Conservation (phyloP, 192 early-diverging fungal genomes). For the Coemansia sp. region DNA sequence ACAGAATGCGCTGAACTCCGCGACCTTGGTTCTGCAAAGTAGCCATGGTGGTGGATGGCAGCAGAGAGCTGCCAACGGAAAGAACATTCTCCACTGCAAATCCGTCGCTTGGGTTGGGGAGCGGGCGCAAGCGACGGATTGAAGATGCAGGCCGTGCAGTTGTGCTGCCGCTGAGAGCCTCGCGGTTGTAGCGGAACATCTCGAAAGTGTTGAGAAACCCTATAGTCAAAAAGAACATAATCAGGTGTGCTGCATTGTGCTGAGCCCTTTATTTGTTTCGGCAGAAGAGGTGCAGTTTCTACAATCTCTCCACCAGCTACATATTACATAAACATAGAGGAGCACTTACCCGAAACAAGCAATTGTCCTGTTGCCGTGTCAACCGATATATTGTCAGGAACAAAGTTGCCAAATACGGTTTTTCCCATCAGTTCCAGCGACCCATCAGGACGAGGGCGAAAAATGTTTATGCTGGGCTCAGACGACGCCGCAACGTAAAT, state of each 20-base stretch:
- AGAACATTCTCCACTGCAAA: constrained; percentile 41
- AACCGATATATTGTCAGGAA: constrained; percentile 52
- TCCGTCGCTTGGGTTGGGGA: constrained; percentile 7
- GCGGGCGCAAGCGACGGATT: constrained; percentile 28
- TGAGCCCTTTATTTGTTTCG: too few relatives aligned
- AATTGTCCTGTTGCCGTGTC: constrained; percentile 38
- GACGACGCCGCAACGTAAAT: constrained; percentile 44
- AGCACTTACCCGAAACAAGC: constrained; percentile 47
- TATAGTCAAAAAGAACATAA: constrained; percentile 7
- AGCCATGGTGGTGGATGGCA: constrained; percentile 41
- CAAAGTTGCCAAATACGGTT: constrained; percentile 31
- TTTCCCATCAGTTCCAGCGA: constrained; percentile 24
- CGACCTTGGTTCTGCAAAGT: constrained; percentile 22
- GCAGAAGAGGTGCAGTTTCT: neutral
- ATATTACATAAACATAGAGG: constrained; percentile 4
- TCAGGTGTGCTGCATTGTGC: too few relatives aligned
- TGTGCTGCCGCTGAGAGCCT: constrained; percentile 27
- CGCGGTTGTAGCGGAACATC: constrained; percentile 51
- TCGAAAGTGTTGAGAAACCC: constrained; percentile 49
- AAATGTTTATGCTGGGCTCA: constrained; percentile 40
- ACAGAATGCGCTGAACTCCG: constrained; percentile 24
- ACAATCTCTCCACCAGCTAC: neutral
- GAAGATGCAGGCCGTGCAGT: constrained; percentile 32
- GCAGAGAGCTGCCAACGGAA: constrained; percentile 26
- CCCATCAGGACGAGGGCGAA: constrained; percentile 20